Percentiles rank a stretch among this genome's conserved stretches.
These are phyloP conservation scores for Nicotiana paniculata DNA, from an alignment of 257 asterid genomes.

Conservation along the genomic window DNA sequence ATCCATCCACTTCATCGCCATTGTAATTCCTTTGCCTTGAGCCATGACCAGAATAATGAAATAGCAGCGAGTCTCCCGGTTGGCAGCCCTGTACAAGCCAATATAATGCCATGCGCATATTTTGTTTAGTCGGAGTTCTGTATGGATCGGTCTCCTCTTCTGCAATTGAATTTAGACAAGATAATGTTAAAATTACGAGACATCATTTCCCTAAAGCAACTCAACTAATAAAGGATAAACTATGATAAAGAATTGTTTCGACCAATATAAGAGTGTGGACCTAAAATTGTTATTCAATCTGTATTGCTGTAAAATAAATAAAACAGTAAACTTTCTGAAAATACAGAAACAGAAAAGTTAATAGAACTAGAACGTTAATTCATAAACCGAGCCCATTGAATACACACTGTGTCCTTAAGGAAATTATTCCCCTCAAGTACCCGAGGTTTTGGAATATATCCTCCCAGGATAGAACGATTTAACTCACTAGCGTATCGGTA, in stretches of 20 bases:
- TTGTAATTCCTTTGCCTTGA: conserved; percentile 71
- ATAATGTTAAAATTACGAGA: too few relatives aligned
- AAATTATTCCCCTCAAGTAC: too few relatives aligned
- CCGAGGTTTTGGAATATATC: too few relatives aligned
- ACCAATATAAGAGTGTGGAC: neutral
- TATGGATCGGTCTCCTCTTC: conserved; percentile 92
- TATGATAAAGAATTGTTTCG: neutral
- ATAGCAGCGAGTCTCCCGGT: conserved; percentile 85
- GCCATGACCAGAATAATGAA: conserved; percentile 96
- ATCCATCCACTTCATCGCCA: conserved; percentile 96
- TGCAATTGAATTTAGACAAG: conserved; percentile 30
- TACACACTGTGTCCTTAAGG: too few relatives aligned
- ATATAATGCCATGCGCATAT: conserved; percentile 80
- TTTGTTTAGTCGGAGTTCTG: conserved; percentile 68
- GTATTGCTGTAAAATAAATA: too few relatives aligned
- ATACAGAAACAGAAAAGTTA: too few relatives aligned
- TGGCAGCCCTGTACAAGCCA: conserved; percentile 98
- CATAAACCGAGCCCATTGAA: too few relatives aligned
- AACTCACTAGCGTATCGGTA: too few relatives aligned
- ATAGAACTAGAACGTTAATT: too few relatives aligned
- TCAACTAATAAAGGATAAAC: neutral
- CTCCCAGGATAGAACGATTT: too few relatives aligned
- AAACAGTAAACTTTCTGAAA: too few relatives aligned
- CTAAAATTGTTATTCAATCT: neutral
- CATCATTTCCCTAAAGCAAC: too few relatives aligned